Evolutionary conservation across 805 yeast species (phyloP), one percentile per base, ranked within the genome.

Genomic region (Starmerella stigmatis): DNA sequence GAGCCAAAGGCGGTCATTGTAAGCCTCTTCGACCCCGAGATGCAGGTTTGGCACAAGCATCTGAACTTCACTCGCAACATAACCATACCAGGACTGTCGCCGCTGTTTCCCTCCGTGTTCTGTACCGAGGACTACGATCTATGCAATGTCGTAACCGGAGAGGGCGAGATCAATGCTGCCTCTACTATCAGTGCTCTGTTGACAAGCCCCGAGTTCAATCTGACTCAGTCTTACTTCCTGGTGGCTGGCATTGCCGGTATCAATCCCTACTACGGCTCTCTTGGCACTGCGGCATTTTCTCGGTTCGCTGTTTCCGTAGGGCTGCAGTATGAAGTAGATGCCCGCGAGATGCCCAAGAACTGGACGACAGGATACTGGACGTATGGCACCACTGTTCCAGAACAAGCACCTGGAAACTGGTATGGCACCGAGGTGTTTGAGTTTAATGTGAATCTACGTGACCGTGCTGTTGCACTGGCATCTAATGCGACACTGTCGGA

Each of bases 231-330:
- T 34, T 78, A 76, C 65, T 78, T 75, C 66, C 53, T 78, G 53
- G 64, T 76, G 49, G 78, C 79, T 19, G 84, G 84, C 58, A 78
- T 78, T 57, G 81, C 77, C 11, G 83, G 82, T 48, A 75, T 78
- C 45, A 71, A 74, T 51, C 83, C 83, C 25, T 50, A 64, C 34
- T 57, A 64, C 51, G 76, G 75, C 44, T 72, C 81, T 23, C 55
- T 76, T 44, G 83, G 81, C 30, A 71, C 78, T 19, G 82, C 73
- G 41, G 71, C 80, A 1, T 74, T 74, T 55, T 71, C 81, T 30
- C 72, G 70, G 54, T 78, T 66, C 59, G 79, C 81, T 9, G 74
- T 78, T 42, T 80, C 75, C 57, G 79, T 73, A 42, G 79, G 68
- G 25, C 65, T 76, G 45, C 78, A 74, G 58, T 75, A 76, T 59